Percentiles rank a stretch among this genome's conserved stretches.
Conservation (phyloP, 192 early-diverging fungal genomes). For the Backusella circina region DNA sequence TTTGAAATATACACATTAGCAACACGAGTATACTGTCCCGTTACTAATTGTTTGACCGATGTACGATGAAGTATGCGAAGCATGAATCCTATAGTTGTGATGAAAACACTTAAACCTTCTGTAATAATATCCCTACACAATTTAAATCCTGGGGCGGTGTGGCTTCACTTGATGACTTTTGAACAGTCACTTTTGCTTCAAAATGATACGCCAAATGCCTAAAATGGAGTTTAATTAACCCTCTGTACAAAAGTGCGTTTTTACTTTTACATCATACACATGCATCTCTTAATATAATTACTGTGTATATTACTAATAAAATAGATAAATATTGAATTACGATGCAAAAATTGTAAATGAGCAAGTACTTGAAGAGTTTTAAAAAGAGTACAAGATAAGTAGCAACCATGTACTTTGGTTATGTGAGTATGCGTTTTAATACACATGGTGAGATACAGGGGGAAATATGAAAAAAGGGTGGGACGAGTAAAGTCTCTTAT, state of each 20-base stretch:
- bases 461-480: no score
- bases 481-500: no score
- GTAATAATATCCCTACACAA: background rate
- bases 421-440: no score
- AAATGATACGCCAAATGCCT: background rate
- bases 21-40: background rate
- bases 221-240: background rate
- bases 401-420: no score
- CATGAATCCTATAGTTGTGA: background rate
- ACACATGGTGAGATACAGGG: no score
- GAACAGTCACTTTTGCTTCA: slow-evolving; percentile 1
- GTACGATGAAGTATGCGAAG: background rate
- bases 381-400: no score
- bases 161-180: background rate
- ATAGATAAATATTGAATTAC: background rate
- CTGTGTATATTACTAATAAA: background rate
- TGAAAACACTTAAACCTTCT: background rate
- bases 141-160: background rate
- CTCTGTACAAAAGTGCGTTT: background rate
- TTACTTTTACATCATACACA: background rate
- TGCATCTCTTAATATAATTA: background rate
- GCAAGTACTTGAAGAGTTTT: no score
- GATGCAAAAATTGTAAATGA: background rate
- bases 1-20: background rate
- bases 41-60: background rate